phyloP scores from a whole-genome alignment of 192 early-diverging fungal genomes.

The Coemansia sp. region DNA sequence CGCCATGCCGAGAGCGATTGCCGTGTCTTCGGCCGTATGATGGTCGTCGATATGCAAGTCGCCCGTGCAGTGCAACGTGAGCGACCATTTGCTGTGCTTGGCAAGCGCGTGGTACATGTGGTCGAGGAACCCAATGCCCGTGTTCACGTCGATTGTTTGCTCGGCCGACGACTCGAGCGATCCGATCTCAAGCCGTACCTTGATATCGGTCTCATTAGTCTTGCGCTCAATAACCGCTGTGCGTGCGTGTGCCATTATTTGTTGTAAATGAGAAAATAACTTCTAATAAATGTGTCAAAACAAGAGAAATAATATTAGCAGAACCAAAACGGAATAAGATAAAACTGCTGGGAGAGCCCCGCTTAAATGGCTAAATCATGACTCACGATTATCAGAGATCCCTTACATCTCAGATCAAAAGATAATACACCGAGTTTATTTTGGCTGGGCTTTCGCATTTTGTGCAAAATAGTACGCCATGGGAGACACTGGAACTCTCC shows the following conservation, averaged over 20 bases:
- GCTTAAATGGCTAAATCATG: too few relatives aligned
- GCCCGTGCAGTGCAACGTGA: slow-evolving; percentile 80
- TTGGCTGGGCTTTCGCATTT: not conserved
- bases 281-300: not conserved
- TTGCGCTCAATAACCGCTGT: slow-evolving; percentile 69
- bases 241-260: not conserved
- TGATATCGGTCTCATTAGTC: slow-evolving; percentile 94
- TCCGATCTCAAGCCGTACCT: slow-evolving; percentile 62
- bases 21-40: slow-evolving; percentile 96
- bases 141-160: slow-evolving; percentile 77
- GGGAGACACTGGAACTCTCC: slow-evolving; percentile 29
- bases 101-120: slow-evolving; percentile 99
- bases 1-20: slow-evolving; percentile 88
- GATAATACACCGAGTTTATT: not conserved
- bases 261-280: not conserved
- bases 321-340: slow-evolving; percentile 1
- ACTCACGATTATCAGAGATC: too few relatives aligned
- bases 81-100: slow-evolving; percentile 91
- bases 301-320: not conserved
- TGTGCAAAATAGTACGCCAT: slow-evolving; percentile 33
- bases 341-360: too few relatives aligned
- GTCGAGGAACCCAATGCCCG: slow-evolving; percentile 98
- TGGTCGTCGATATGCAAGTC: slow-evolving; percentile 98
- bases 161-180: slow-evolving; percentile 56
- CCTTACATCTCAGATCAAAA: too few relatives aligned